Percentiles rank a stretch among this genome's conserved stretches.
Conservation (phyloP, 139 green algal species). For the Pleodorina starrii region DNA sequence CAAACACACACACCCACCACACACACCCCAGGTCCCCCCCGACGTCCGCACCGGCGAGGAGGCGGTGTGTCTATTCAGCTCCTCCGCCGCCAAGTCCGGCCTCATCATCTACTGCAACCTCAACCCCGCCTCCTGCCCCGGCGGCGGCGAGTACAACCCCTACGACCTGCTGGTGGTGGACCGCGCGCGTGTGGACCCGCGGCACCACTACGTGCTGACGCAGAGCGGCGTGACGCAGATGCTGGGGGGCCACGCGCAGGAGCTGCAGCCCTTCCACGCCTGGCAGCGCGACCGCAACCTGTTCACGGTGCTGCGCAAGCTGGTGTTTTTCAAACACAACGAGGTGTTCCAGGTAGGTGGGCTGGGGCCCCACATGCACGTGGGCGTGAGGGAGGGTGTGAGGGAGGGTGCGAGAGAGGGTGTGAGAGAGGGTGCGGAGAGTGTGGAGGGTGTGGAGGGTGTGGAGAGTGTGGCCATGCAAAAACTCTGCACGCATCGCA, state of each 20-base stretch:
- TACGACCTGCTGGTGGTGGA: conserved; percentile 64
- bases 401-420: too few species aligned
- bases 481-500: too few species aligned
- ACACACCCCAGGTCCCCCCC: conserved; percentile 26
- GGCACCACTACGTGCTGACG: conserved; percentile 59
- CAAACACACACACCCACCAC: conserved; percentile 40
- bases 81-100: conserved; percentile 53
- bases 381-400: too few species aligned
- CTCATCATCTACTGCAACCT: conserved; percentile 65
- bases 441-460: too few species aligned
- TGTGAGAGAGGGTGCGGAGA: too few species aligned
- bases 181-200: conserved; percentile 31
- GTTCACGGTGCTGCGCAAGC: conserved; percentile 61
- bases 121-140: conserved; percentile 48
- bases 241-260: conserved; percentile 47
- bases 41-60: conserved; percentile 57
- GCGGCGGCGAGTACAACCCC: conserved; percentile 60
- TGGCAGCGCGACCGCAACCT: conserved; percentile 63
- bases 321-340: conserved; percentile 65
- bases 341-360: conserved; percentile 52
- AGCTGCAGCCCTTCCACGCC: conserved; percentile 56
- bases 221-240: conserved; percentile 53
- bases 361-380: too few species aligned
- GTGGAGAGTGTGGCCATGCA: too few species aligned
- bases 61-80: conserved; percentile 58